phyloP scores from a whole-genome alignment of 805 yeast species.

The Yarrowia phangngaensis region DNA sequence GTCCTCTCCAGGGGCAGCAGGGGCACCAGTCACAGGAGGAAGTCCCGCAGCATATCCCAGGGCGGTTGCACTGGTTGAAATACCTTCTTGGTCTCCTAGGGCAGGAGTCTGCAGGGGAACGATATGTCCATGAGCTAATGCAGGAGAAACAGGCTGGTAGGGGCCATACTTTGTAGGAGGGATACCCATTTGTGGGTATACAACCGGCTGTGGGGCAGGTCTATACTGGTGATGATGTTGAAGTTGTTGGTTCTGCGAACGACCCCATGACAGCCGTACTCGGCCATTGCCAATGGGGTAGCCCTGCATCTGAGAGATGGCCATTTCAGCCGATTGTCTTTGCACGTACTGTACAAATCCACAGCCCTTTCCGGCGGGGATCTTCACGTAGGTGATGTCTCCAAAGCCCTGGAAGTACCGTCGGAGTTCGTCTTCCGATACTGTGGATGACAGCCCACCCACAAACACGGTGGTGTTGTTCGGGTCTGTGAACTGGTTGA shows the following conservation, averaged over 20 bases:
- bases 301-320: conserved; percentile 85
- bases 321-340: conserved; percentile 77
- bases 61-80: conserved; percentile 24
- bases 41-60: conserved; percentile 17
- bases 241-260: conserved; percentile 43
- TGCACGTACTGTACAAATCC: conserved; percentile 82
- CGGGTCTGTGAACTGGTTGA: conserved; percentile 68
- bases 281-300: conserved; percentile 80
- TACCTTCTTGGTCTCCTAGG: conserved; percentile 15
- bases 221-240: conserved; percentile 37
- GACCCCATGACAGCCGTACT: conserved; percentile 85
- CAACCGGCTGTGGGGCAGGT: conserved; percentile 39
- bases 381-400: conserved; percentile 51
- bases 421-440: conserved; percentile 54
- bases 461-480: conserved; percentile 79
- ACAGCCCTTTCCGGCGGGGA: conserved; percentile 77
- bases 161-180: conserved; percentile 39
- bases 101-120: conserved; percentile 28
- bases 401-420: conserved; percentile 72
- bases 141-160: conserved; percentile 38
- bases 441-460: conserved; percentile 62
- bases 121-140: conserved; percentile 34
- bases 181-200: conserved; percentile 38
- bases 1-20: conserved; percentile 36
- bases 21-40: conserved; percentile 28